Evolutionary conservation across 2,329 filamentous ascomycete genomes (phyloP), one percentile per base, ranked within the genome.

Genomic region (Hymenoscyphus albidus): DNA sequence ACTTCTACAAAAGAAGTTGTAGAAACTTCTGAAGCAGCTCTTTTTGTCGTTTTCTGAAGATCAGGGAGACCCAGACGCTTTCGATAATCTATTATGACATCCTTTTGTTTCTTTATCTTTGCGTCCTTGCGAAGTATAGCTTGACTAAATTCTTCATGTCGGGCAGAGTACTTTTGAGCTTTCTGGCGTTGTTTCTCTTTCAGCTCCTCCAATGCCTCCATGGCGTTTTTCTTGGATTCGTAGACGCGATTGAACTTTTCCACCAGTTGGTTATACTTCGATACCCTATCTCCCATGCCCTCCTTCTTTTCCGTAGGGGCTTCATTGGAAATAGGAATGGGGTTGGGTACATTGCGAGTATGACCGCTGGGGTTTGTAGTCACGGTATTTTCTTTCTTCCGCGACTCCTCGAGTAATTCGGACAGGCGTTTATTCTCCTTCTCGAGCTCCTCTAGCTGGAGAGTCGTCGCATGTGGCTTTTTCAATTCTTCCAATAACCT

Each of bases 381-480:
- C 6, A 12, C 12, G 42, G 57, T n/a, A 27, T 63, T 42, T 18
- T 64, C 51, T 14, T 58, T 32, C 64, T 59, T 62, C 60, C 62
- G 56, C 5, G 64, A 59, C 35, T 68, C 61, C 31, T 70, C 48
- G 2, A 71, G 58, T 54, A 68, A 67, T 32, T 38, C 56, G 3
- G 63, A 61, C 13, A 72, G 62, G 10, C 65, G 65, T 44, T 70
- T 67, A 59, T 73, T 72, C 60, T 74, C 70, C 62, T 65, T 65
- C 66, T 74, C 68, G 31, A 73, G 39, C 12, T 59, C 62, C 14
- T 67, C 66, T 5, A 69, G 62, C 22, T 61, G 62, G n/a, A 40
- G 51, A 48, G 55, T 60, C 48, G 65, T 61, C 40, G 42, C 63
- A 56, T 63, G 65, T 14, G 58, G 61, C 59, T 62, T 64, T 54